Percentiles rank a stretch among this genome's conserved stretches.
phyloP scores from a whole-genome alignment of 1,139 yeast genomes.

The Hemisphaericaspora xylanilytica region DNA sequence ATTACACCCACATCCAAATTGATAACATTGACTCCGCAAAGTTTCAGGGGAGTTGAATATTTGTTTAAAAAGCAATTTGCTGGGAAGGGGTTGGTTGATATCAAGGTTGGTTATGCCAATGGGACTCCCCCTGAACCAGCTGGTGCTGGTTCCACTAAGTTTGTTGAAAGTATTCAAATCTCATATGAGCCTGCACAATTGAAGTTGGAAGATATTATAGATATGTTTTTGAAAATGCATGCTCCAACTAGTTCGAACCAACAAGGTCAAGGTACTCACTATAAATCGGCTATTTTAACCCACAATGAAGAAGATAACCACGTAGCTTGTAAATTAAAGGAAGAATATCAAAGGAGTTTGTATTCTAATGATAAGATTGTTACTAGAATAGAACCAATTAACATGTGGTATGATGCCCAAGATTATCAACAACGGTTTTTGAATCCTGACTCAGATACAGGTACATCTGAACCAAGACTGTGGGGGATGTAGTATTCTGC shows the following conservation, averaged over 20 bases:
- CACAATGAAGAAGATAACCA: conserved; percentile 46
- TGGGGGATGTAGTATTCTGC: too few species aligned
- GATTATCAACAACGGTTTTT: conserved; percentile 86
- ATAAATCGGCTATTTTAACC: conserved; percentile 73
- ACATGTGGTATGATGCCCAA: conserved; percentile 86
- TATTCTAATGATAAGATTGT: conserved; percentile 45
- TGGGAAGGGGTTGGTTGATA: conserved; percentile 65
- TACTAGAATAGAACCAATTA: conserved; percentile 68
- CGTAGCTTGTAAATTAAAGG: conserved; percentile 28
- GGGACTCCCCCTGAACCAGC: conserved; percentile 57
- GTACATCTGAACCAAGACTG: too few species aligned
- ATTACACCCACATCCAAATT: conserved; percentile 44
- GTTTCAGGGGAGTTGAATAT: conserved; percentile 96
- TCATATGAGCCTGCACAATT: conserved; percentile 72
- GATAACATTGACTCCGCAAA: conserved; percentile 73
- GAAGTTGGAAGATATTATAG: conserved; percentile 60
- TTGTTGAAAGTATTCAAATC: conserved; percentile 79
- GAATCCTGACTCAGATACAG: too few species aligned
- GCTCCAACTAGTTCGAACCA: conserved; percentile 59
- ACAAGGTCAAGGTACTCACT: conserved; percentile 90
- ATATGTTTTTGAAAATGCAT: conserved; percentile 87
- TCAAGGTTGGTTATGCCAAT: conserved; percentile 88
- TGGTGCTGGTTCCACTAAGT: conserved; percentile 64
- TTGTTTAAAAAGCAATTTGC: conserved; percentile 67
- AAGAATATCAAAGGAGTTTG: conserved; percentile 37